Conservation (phyloP, 805 yeast genomes). For the Hanseniaspora mollemarum region DNA sequence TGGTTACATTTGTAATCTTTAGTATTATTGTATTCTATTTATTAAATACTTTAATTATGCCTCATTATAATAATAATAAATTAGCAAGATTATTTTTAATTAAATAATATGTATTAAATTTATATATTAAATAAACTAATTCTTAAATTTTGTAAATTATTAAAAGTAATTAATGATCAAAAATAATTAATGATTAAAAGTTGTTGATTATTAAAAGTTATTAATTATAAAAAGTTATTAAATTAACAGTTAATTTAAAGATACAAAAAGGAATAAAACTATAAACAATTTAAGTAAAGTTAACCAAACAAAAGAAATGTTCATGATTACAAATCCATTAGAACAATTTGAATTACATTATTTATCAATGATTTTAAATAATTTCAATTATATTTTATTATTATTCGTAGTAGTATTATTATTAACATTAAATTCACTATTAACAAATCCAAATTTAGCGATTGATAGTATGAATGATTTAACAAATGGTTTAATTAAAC, state of each 20-base stretch:
- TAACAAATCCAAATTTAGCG: not conserved
- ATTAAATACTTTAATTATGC: conserved; percentile 7
- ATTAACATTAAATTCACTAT: not conserved
- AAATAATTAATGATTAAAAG: no score
- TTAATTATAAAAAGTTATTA: not conserved
- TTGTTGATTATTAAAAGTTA: no score
- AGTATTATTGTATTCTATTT: conserved; percentile 3
- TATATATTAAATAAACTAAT: not conserved
- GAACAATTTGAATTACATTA: conserved; percentile 14
- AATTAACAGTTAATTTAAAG: no score
- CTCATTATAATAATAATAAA: conserved; percentile 7
- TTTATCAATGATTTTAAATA: conserved; percentile 4
- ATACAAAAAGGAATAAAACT: no score
- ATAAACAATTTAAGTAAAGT: not conserved
- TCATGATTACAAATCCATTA: conserved; percentile 3
- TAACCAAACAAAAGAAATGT: not conserved
- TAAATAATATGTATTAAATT: not conserved
- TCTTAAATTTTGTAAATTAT: no score
- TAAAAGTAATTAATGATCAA: no score
- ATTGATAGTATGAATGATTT: conserved; percentile 20
- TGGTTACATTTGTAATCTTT: conserved; percentile 9
- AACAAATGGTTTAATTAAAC: conserved; percentile 21
- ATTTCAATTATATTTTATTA: conserved; percentile 10
- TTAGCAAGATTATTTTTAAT: conserved; percentile 11
- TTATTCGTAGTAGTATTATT: not conserved